Evolutionary conservation across 768 basidiomycete genomes (phyloP).

Genomic region (Suillus fuscotomentosus): DNA sequence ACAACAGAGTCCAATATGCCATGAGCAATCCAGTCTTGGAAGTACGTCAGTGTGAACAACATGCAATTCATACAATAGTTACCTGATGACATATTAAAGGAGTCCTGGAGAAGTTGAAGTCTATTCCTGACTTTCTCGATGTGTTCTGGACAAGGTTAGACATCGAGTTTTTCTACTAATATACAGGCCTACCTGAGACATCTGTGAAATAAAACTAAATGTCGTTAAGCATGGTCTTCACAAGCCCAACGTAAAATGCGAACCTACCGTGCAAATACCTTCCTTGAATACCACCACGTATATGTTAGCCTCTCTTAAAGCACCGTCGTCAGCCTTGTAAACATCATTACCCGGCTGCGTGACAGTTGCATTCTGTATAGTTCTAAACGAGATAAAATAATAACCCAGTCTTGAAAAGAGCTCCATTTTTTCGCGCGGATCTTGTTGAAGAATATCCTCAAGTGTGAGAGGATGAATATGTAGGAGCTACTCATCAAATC

Average conservation of each 20-base stretch:
- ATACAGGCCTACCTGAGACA: conserved; percentile 50
- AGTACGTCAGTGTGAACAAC: background rate
- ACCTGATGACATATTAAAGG: conserved; percentile 73
- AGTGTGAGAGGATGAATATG: conserved; percentile 91
- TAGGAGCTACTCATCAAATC: conserved; percentile 50
- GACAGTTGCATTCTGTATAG: conserved; percentile 60
- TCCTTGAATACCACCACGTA: conserved; percentile 88
- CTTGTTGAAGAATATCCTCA: conserved; percentile 90
- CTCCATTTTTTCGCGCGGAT: conserved; percentile 90
- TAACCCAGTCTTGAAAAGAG: conserved; percentile 86
- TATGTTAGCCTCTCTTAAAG: conserved; percentile 76
- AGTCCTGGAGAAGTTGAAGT: conserved; percentile 60
- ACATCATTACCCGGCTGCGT: conserved; percentile 33
- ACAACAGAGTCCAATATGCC: conserved; percentile 91
- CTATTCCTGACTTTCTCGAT: conserved; percentile 71
- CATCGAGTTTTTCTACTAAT: background rate
- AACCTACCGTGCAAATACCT: conserved; percentile 74
- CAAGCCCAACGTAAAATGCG: background rate
- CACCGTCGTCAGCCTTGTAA: conserved; percentile 37
- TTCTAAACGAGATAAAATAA: conserved; percentile 86
- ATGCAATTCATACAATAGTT: conserved; percentile 16
- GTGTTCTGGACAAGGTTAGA: conserved; percentile 55
- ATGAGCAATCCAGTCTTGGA: conserved; percentile 89
- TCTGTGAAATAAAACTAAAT: conserved; percentile 87
- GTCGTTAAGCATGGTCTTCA: background rate